Base-by-base conservation (phyloP, 179 eudicot genomes). In the Silene noctiflora region DNA sequence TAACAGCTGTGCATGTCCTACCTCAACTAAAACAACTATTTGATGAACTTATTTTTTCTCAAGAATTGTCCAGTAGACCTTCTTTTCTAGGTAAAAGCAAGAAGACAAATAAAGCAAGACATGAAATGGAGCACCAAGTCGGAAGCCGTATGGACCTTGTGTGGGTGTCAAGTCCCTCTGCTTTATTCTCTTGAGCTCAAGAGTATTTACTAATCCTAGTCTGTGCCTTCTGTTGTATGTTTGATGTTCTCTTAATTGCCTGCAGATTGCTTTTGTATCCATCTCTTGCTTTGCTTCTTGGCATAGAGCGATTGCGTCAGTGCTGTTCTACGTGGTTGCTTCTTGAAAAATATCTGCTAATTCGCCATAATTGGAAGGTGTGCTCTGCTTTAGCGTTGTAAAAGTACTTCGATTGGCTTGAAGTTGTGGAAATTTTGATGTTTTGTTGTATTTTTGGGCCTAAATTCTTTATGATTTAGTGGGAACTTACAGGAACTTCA, bases 271-370 rank as follows among this genome's bases (percentile, higher is more conserved):
- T 95, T 76, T 64, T 95, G 75, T 95, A 95, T 83, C 98, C 99
- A 67, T 80, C 85, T 83, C 85, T 93, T 85, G 96, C 98, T 20
- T 87, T 92, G 80, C 91, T 93, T 86, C 97, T 93, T 79, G 98
- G 99, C 60, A 93, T 95, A 81, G 98, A 95, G 88, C 89, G 86
- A 85, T 90, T 95, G 80, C 96, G 97, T 60, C 97, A 91, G 69
- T 89, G 94, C 78, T 93, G 97, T 87, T 85, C 96, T 77, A 90
- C 99, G 16, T 95, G 99, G 99, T 83, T 95, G 89, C 93, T 93
- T 84, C 91, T 95, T 76, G 99, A 95, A 81, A 94, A 93, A 70
- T 89, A 86, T 86, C 96, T 95, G 76, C 80, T 89, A 69, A 83
- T 87, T 70, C 78, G 66, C 66, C 88, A 93, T 80, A 87, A 90